Evolutionary conservation across 352 stramenopile genomes (phyloP).

Genomic region (Phytophthora pini): DNA sequence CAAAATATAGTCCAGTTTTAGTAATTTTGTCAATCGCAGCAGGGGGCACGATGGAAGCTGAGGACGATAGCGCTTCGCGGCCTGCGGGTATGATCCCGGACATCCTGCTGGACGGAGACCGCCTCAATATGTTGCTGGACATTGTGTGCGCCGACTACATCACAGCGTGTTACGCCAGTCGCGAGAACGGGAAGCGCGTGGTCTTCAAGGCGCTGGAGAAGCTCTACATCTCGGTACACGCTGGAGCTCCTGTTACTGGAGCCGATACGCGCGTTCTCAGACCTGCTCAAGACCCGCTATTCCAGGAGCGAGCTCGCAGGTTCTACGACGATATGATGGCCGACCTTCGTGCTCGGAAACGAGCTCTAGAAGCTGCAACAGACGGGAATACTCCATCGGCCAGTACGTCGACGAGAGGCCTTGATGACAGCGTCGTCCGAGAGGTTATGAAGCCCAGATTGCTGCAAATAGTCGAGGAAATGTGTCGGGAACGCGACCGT

Average conservation of each 20-base stretch:
- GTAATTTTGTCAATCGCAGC: constrained; percentile 16
- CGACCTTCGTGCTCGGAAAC: constrained; percentile 50
- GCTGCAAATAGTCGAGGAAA: constrained; percentile 76
- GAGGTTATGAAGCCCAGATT: constrained; percentile 83
- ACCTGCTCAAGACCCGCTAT: constrained; percentile 51
- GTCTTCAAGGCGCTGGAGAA: constrained; percentile 83
- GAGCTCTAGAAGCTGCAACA: constrained; percentile 25
- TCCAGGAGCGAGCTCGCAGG: constrained; percentile 49
- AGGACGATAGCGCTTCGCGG: constrained; percentile 21
- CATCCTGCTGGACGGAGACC: constrained; percentile 76
- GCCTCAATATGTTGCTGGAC: constrained; percentile 86
- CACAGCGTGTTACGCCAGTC: constrained; percentile 84
- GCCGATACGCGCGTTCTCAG: constrained; percentile 16
- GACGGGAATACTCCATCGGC: constrained; percentile 11
- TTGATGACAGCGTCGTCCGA: constrained; percentile 64
- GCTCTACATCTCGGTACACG: constrained; percentile 79
- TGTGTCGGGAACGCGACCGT: constrained; percentile 72
- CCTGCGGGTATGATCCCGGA: constrained; percentile 51
- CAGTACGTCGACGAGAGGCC: constrained; percentile 32
- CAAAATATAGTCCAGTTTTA: constrained; percentile 20
- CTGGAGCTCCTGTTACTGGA: constrained; percentile 28
- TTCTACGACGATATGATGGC: constrained; percentile 73
- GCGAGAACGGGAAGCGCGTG: constrained; percentile 84
- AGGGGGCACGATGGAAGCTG: constrained; percentile 18
- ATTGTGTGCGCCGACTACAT: constrained; percentile 89